phyloP scores from a whole-genome alignment of 805 yeast species.

The Jamesozyma hellenica region DNA sequence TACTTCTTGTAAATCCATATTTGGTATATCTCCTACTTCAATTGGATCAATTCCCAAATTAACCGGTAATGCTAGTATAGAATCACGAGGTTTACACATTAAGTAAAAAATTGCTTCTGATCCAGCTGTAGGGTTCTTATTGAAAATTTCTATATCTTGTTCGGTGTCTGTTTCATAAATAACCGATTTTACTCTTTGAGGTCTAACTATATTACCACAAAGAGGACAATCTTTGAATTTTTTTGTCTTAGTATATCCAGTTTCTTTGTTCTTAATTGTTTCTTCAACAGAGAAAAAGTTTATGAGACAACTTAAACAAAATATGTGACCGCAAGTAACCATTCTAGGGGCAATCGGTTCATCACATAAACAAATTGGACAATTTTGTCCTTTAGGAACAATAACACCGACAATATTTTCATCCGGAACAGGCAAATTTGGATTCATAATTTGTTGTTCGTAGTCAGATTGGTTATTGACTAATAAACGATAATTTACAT shows the following conservation, averaged over 20 bases:
- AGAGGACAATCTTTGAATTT: constrained; percentile 70
- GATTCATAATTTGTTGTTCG: constrained; percentile 52
- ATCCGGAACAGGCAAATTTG: constrained; percentile 61
- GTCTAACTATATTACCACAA: constrained; percentile 50
- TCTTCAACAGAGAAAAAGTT: constrained; percentile 49
- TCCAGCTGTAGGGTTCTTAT: constrained; percentile 40
- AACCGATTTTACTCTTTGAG: constrained; percentile 58
- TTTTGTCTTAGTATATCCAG: constrained; percentile 29
- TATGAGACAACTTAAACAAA: constrained; percentile 75
- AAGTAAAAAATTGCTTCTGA: constrained; percentile 50
- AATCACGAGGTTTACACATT: constrained; percentile 45
- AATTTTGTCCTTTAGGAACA: constrained; percentile 64
- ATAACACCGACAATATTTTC: constrained; percentile 58
- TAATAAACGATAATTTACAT: constrained; percentile 75
- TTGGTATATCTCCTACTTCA: constrained; percentile 44
- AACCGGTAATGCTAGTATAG: constrained; percentile 41
- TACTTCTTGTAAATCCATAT: constrained; percentile 34
- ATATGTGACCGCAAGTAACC: constrained; percentile 89
- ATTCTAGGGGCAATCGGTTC: constrained; percentile 86
- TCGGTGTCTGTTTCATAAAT: constrained; percentile 41
- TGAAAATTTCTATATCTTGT: background rate
- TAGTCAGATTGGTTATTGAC: constrained; percentile 56
- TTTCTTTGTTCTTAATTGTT: constrained; percentile 29
- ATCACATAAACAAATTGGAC: constrained; percentile 87
- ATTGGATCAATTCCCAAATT: constrained; percentile 34